Evolutionary conservation across 345 rosid genomes (phyloP), one percentile per base, ranked within the genome.

Genomic region (Camelina laxa): DNA sequence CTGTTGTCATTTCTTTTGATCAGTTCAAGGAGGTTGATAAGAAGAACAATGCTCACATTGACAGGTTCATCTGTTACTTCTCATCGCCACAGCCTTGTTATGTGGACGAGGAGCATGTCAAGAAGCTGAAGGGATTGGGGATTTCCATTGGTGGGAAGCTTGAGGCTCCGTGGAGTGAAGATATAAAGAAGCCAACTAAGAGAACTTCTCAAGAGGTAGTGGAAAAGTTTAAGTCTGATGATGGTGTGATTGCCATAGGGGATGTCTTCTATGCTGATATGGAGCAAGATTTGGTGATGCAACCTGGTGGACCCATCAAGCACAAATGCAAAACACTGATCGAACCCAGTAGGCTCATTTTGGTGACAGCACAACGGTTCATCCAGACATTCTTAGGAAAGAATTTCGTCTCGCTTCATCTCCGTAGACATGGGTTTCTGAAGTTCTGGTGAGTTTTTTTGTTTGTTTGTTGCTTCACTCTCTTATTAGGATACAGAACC

Each of bases 351-450:
- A 86, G 65, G 67, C 86, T 88, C 33, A 91, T 94, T 70, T 54
- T 81, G 86, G 75, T 88, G 75, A 91, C 97, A 7, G 96, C 98
- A 0, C 96, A 91, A 69, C 84, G 95, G 36, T 94, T 94, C 55
- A 73, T 91, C 73, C 98, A 94, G 82, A 94, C 98, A 13, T 94
- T 91, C 81, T 80, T 94, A 77, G 96, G 97, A 30, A 85, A 80
- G 62, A 80, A 91, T 65, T 94, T 81, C 78, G 72, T 91, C 17
- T 89, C 98, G 12, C 84, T 94, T 69, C 98, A 94, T 86, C 86
- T 91, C n/a, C 85, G 98, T 50, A 81, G 97, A 42, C 98, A 90
- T 77, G 98, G 96, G 33, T 94, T 91, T 79, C 83, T 91, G 79
- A 94, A 94, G 80, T 94, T 94, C 83, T 94, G 96, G 96, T 94